phyloP scores from a whole-genome alignment of 495 filamentous ascomycete species.

The Aspergillus hancockii region DNA sequence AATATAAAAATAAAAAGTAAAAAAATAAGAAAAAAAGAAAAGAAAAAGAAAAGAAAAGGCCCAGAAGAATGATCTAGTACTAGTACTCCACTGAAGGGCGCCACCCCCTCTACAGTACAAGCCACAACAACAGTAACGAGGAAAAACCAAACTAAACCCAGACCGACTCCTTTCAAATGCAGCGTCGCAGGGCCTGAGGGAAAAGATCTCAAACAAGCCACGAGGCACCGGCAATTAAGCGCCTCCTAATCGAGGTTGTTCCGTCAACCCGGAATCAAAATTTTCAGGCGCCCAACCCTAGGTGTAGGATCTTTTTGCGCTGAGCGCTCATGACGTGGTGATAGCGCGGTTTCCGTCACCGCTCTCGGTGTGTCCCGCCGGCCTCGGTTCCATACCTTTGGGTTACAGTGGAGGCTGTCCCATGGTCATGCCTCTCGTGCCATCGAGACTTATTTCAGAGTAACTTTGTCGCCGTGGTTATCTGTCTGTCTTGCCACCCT shows the following conservation, averaged over 20 bases:
- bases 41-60: too few relatives aligned
- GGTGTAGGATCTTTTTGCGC: too few relatives aligned
- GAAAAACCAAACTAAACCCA: background rate
- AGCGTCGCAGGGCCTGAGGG: background rate
- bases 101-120: background rate
- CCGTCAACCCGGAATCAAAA: constrained; percentile 15
- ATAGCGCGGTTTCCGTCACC: constrained; percentile 4
- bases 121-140: too few relatives aligned
- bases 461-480: background rate
- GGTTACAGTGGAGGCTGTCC: background rate
- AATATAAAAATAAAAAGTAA: too few relatives aligned
- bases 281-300: too few relatives aligned
- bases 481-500: background rate
- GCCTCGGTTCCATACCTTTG: background rate
- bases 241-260: background rate
- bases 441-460: background rate
- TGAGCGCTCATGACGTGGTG: constrained; percentile 13
- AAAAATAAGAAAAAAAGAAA: too few relatives aligned
- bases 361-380: background rate
- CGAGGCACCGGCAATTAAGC: constrained; percentile 4
- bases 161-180: background rate
- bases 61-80: too few relatives aligned
- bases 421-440: background rate
- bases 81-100: too few relatives aligned
- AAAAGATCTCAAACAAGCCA: background rate